A percentile compares a stretch with the other conserved stretches of the same genome.
phyloP scores from a whole-genome alignment of 1,284 basidiomycete genomes.

The Microbotryum scabiosae region DNA sequence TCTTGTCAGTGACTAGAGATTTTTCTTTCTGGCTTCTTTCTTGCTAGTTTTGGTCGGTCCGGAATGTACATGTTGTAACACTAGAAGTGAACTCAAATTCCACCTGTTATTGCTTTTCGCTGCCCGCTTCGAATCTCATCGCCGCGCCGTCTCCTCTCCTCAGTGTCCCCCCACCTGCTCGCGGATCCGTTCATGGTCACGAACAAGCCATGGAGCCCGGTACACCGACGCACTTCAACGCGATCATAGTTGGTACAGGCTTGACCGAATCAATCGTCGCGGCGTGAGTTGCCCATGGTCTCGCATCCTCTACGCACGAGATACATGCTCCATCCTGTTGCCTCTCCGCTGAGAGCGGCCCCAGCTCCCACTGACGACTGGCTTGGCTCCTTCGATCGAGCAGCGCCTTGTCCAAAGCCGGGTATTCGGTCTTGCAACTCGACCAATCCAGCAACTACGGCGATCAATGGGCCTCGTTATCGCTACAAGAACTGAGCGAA shows the following conservation, averaged over 20 bases:
- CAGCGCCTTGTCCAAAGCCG: constrained; percentile 70
- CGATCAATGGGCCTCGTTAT: constrained; percentile 67
- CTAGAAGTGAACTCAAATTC: no score
- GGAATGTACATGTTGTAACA: no score
- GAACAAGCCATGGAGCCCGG: constrained; percentile 22
- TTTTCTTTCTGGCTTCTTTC: no score
- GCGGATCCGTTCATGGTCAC: neutral
- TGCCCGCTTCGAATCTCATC: no score
- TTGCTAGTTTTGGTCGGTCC: no score
- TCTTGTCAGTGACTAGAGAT: no score
- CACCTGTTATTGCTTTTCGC: no score
- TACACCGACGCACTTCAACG: constrained; percentile 55
- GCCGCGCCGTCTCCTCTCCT: no score
- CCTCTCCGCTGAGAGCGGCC: neutral
- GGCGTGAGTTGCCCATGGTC: constrained; percentile 54
- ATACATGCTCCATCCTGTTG: no score
- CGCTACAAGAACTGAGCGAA: constrained; percentile 63
- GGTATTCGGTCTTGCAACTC: constrained; percentile 76
- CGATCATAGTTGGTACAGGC: constrained; percentile 76
- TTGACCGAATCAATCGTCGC: constrained; percentile 60
- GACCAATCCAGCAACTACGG: constrained; percentile 83
- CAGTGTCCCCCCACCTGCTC: no score
- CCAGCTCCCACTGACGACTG: neutral
- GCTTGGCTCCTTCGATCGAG: neutral
- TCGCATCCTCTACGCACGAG: no score